Evolutionary conservation across 1,284 basidiomycete genomes (phyloP).

Genomic region (Trichosporon coremiiforme): DNA sequence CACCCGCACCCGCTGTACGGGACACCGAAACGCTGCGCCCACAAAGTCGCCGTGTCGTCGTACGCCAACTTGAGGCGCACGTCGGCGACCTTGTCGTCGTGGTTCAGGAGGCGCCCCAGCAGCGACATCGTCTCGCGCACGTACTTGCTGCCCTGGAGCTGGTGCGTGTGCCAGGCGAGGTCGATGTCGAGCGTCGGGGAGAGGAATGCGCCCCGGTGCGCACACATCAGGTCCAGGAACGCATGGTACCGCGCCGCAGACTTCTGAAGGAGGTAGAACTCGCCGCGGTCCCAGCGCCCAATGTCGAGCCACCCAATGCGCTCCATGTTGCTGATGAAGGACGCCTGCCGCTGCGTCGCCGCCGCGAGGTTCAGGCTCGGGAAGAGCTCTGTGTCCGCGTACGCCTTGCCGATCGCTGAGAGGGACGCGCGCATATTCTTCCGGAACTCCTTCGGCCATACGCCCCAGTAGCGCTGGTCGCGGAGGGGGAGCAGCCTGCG

Average conservation of each 20-base stretch:
- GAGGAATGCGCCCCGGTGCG: constrained; percentile 31
- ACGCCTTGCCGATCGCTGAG: constrained; percentile 17
- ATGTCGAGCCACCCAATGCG: constrained; percentile 43
- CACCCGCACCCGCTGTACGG: constrained; percentile 31
- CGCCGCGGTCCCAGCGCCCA: constrained; percentile 23
- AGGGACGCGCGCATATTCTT: neutral
- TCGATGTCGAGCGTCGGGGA: constrained; percentile 50
- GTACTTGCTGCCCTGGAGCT: constrained; percentile 42
- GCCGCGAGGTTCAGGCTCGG: constrained; percentile 36
- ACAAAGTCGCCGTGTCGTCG: constrained; percentile 34
- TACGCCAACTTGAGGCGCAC: constrained; percentile 33
- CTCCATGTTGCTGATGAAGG: constrained; percentile 44
- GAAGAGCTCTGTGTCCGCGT: constrained; percentile 24
- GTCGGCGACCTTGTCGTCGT: constrained; percentile 46
- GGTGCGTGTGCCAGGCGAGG: constrained; percentile 55
- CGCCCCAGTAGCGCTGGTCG: neutral
- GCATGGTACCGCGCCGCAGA: constrained; percentile 48
- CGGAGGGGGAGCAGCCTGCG: neutral
- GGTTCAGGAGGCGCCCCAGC: constrained; percentile 38
- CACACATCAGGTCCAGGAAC: constrained; percentile 46
- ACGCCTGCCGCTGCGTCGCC: constrained; percentile 41
- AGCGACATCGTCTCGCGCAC: constrained; percentile 29
- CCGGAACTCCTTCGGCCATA: neutral
- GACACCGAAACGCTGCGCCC: constrained; percentile 35
- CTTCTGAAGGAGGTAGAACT: constrained; percentile 36